Base-by-base conservation (phyloP, 2,329 filamentous ascomycete species). In the Phaeoacremonium minimum region DNA sequence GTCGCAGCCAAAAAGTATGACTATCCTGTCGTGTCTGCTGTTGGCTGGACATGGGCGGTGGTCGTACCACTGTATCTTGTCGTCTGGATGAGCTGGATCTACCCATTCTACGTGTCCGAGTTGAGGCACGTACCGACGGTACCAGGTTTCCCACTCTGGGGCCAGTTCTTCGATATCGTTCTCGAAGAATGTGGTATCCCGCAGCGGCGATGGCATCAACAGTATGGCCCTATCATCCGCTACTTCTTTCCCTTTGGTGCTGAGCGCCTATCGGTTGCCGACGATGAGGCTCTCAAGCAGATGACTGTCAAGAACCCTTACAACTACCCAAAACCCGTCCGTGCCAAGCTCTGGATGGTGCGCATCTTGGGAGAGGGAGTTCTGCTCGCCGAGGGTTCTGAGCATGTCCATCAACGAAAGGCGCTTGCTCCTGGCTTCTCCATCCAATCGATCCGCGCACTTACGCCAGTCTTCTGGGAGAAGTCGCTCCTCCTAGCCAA, bases 161-260 rank as follows among this genome's bases (percentile, higher is more conserved):
- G 64, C 3, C 63, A 67, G 30, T 61, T 67, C 46, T 53, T 64
- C 32, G 51, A 52, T 13, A 63, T 69, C 43, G 62, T 68, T 40
- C 53, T 51, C 12, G 50, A 55, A 32, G 65, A 69, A 43, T 60
- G 58, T 32, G 65, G 65, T 35, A 50, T 66, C 6, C 55, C 61
- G 13, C 63, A 67, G 38, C 58, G 65, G 30, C 40, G 51, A 40
- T 69, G 66, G 65, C 64, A 68, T 45, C 41, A 56, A 26, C 33
- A 58, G 16, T 52, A 64, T 32, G 64, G 64, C 13, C 55, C 59
- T 18, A 64, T 68, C 31, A 58, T 68, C 35, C 57, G 66, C 36
- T 69, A 68, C 42, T 67, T 64, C 54, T 68, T 68, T 39, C 66
- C 64, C 16, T 62, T 68, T 26, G 66, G 65, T 33, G 53, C 58